Base-by-base conservation (phyloP, 2,329 filamentous ascomycete genomes). In the Xylariaceae sp. region DNA sequence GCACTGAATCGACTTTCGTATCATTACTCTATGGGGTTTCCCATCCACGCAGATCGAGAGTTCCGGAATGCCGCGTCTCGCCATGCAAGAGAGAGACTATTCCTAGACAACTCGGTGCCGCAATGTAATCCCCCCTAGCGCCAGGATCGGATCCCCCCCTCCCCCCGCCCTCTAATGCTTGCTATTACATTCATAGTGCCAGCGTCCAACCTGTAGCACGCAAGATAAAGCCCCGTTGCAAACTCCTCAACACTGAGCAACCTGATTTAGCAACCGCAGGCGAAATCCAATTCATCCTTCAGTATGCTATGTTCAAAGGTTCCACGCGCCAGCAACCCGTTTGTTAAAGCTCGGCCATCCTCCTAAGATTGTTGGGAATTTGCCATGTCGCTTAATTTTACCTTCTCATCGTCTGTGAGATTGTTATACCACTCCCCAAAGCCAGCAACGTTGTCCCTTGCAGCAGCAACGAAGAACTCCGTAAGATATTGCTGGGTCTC, bases 401-500 rank as follows among this genome's bases (percentile, higher is more conserved):
- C 64, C 68, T 81, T 78, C 67, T 84, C 81, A 19, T 80, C 76
- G 4, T 77, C 75, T n/a, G 71, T 76, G 41, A 84, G 67, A 70
- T 78, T 71, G 53, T 70, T 73, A 63, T 80, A 84, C 80, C 80
- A 83, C 15, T 77, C 71, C 63, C 77, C 74, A 69, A 84, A 84
- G 53, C 74, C 75, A 48, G 77, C 77, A 42, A 78, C 71, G 60
- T 84, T 80, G 54, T 83, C 80, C n/a, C 72, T 74, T 10, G 76
- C 79, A 9, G 79, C 79, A 12, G 70, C 67, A 46, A 85, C 69
- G 73, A 96, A 96, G 74, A 95, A 96, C 13, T 92, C 84, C 1
- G 84, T 79, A 44, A 97, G 76, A 69, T 90, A 96, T 3, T 80
- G 82, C 68, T 95, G 89, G 7, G 92, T 96, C 76, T 96, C 91